Base-by-base conservation (phyloP, 2,329 filamentous ascomycete species). In the Tricladium varicosporioides region DNA sequence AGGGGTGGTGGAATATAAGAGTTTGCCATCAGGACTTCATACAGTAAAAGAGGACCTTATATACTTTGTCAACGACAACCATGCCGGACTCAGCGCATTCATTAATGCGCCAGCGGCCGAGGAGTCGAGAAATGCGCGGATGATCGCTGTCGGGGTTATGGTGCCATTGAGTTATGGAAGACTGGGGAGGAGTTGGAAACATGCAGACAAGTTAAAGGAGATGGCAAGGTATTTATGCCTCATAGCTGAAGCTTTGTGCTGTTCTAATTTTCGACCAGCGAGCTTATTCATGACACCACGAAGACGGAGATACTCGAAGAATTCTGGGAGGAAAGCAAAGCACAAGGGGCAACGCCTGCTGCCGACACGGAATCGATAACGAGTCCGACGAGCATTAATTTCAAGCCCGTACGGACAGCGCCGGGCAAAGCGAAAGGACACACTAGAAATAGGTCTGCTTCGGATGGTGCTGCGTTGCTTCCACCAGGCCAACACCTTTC, bases 1-100 rank as follows among this genome's bases (percentile, higher is more conserved):
- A 65, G 91, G 91, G 54, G 85, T 89, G 19, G 91, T 97, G 68
- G 94, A 99, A 75, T 99, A 92, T 81, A 97, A 97, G 75, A 95
- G 91, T 60, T 81, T 99, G 48, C 94, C 94, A 2, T 97, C 93
- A 0, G 94, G 94, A 19, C 75, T 97, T 50, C 94, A 99, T 74
- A 89, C 91, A 56, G 91, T 97, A 16, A 79, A 87, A 32, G 85
- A 92, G 63, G 94, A 99, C 73, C 79, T 97, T 51, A 90, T 92
- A 68, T 99, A 97, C 77, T 99, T 97, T 72, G 86, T 96, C 45
- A 92, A 97, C 69, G 87, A 84, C 59, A 77, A 83, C 48, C 87
- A 92, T 75, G 92, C 92, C 5, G 94, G 94, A 27, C 80, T 97
- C 65, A 96, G 92, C 75, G 92, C 92, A 27, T 99, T 97, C 71